Base-by-base conservation (phyloP, 495 filamentous ascomycete species). In the Jackrogersella multiformis region DNA sequence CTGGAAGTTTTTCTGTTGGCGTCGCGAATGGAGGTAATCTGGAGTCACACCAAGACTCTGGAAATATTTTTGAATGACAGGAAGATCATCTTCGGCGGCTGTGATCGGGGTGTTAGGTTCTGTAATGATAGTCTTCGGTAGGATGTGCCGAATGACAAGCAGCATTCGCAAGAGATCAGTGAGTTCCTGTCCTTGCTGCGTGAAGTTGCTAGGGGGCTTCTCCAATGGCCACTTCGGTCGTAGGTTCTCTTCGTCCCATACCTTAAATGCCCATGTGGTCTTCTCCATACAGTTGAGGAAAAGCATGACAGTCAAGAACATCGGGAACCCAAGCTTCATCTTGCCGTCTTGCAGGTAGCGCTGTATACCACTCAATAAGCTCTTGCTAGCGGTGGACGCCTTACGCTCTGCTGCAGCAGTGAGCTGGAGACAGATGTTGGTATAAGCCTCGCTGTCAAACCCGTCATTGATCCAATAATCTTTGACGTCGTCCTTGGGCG, bases 271-370 rank as follows among this genome's bases (percentile, higher is more conserved):
- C 89, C 91, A 94, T 53, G 87, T 90, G n/a, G 89, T 90, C 73
- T 92, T 89, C 77, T 95, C 92, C 8, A 94, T 85, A 58, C 90
- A 92, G 74, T 89, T 91, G 35, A 95, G 79, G 15, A 94, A 82
- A 34, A 95, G 84, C 57, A 94, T 76, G 10, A 88, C 85, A 3
- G 89, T 86, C 13, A 94, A 80, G 75, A 91, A 94, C 42, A 89
- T 92, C 69, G 89, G 87, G 61, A 93, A 92, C 38, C 79, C 79
- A 68, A 85, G 85, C 61, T 84, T 89, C 39, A 82, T 84, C 75
- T 92, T 89, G 72, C 87, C 86, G 42, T 90, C 87, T 63, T 90
- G 89, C n/a, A 94, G 78, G 2, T 92, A 81, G 7, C 88, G 86
- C 72, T 94, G 91, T 15, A 96, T 85, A 34, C 90, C 88, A 56